Evolutionary conservation across 1,139 yeast species (phyloP), one percentile per base, ranked within the genome.

Genomic region (Taiozyma sp.): DNA sequence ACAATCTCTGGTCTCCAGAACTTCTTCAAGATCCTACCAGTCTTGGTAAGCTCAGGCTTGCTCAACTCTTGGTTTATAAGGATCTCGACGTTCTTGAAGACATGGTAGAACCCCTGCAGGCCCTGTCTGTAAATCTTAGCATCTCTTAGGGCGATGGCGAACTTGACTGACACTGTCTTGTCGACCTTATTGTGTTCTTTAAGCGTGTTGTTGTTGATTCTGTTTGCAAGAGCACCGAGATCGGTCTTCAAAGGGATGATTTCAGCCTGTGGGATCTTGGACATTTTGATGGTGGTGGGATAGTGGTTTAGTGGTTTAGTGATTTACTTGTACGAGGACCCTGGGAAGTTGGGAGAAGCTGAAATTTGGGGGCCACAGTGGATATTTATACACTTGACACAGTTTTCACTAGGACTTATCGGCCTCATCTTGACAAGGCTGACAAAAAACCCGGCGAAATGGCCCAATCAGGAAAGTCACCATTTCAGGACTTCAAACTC

Each of bases 61-160:
- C 70, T 70, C 46, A 81, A 66, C 58, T 83, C 84, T 50, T 74
- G 65, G 49, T 72, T 68, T 54, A 86, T 69, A 46, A 79, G 66
- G 46, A 71, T 73, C 67, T 89, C 96, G 53, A 87, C 82, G 19
- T 88, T 74, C 43, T 76, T 76, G 71, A 87, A 89, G 13, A 87
- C 81, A 64, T 85, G 92, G 69, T 85, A 89, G 66, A 84, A 88
- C 51, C 86, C 77, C 65, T 85, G 90, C 52, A 88, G 73, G 19
- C 93, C 95, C 67, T 88, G 96, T 67, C 95, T 80, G 71, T 84
- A 89, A 44, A 87, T 81, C 58, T 80, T 82, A 45, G 84, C 80
- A 65, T 88, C 92, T 63, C 91, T 76, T 54, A 87, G 71, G 2
- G 96, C 96, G 48, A 87, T 70, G 10, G 91, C 89, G 60, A 88